Evolutionary conservation across 192 early-diverging fungal species (phyloP).

Genomic region (Podila epigama): DNA sequence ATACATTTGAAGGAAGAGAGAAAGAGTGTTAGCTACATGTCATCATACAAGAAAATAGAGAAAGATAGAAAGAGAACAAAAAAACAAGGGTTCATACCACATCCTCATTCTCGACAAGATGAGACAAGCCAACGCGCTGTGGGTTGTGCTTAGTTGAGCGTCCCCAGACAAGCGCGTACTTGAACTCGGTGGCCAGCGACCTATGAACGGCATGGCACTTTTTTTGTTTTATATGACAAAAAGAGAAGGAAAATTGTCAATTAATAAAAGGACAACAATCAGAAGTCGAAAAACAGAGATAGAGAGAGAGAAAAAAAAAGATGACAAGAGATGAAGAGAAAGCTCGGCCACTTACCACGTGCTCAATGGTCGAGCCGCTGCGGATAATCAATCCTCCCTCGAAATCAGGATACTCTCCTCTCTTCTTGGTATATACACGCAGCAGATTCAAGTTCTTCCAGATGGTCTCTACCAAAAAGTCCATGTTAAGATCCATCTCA

Average conservation of each 20-base stretch:
- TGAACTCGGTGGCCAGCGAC: slow-evolving; percentile 85
- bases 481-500: slow-evolving; percentile 91
- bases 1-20: background rate
- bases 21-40: background rate
- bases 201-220: slow-evolving; percentile 89
- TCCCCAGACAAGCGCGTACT: slow-evolving; percentile 96
- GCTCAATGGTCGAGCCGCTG: slow-evolving; percentile 79
- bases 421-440: slow-evolving; percentile 96
- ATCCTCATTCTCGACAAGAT: slow-evolving; percentile 91
- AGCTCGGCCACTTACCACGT: slow-evolving; percentile 70
- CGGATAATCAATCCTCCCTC: slow-evolving; percentile 91
- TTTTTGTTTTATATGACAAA: background rate
- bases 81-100: slow-evolving; percentile 63
- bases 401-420: slow-evolving; percentile 95
- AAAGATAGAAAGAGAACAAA: background rate
- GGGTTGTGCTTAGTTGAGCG: slow-evolving; percentile 95
- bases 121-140: slow-evolving; percentile 89
- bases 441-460: slow-evolving; percentile 91
- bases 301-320: background rate
- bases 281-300: background rate
- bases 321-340: no score
- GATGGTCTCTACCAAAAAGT: slow-evolving; percentile 87
- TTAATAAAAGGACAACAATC: background rate
- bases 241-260: background rate
- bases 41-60: background rate